Evolutionary conservation across 192 early-diverging fungal genomes (phyloP).

Genomic region (Backusella tuberculispora): DNA sequence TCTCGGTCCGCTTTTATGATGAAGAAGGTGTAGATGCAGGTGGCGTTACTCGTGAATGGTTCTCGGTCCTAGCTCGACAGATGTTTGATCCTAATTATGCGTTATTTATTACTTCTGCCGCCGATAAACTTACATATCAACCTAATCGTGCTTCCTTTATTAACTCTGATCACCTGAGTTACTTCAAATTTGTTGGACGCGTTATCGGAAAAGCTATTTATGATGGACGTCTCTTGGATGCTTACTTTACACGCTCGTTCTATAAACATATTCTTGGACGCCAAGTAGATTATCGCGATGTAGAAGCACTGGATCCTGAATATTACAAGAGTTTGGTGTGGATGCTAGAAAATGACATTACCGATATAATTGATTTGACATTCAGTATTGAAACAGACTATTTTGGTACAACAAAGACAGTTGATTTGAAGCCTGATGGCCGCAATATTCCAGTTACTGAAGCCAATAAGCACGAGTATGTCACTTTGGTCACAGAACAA

Average conservation of each 20-base stretch:
- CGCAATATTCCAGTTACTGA: conserved; percentile 90
- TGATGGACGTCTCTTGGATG: conserved; percentile 92
- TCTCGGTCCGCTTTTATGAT: conserved; percentile 91
- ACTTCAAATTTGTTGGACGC: conserved; percentile 98
- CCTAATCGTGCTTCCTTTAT: conserved; percentile 91
- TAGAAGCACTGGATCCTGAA: conserved; percentile 96
- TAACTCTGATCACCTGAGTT: conserved; percentile 93
- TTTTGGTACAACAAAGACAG: conserved; percentile 83
- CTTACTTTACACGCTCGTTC: conserved; percentile 98
- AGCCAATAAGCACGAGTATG: conserved; percentile 97
- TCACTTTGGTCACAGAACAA: conserved; percentile 91
- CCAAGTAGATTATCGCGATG: conserved; percentile 94
- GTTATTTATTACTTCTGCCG: conserved; percentile 94
- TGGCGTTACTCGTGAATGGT: conserved; percentile 98
- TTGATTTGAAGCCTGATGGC: conserved; percentile 90
- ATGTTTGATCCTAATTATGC: conserved; percentile 99
- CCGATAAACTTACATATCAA: conserved; percentile 96
- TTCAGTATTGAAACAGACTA: conserved; percentile 94
- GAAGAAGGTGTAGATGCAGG: conserved; percentile 99
- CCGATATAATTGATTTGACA: conserved; percentile 91
- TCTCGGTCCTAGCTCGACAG: conserved; percentile 92
- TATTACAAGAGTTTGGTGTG: conserved; percentile 97
- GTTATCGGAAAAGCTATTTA: conserved; percentile 99
- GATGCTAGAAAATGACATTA: conserved; percentile 97
- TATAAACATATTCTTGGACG: conserved; percentile 96